Evolutionary conservation across 306 rosid genomes (phyloP).

Genomic region (Prunus kanzakura): DNA sequence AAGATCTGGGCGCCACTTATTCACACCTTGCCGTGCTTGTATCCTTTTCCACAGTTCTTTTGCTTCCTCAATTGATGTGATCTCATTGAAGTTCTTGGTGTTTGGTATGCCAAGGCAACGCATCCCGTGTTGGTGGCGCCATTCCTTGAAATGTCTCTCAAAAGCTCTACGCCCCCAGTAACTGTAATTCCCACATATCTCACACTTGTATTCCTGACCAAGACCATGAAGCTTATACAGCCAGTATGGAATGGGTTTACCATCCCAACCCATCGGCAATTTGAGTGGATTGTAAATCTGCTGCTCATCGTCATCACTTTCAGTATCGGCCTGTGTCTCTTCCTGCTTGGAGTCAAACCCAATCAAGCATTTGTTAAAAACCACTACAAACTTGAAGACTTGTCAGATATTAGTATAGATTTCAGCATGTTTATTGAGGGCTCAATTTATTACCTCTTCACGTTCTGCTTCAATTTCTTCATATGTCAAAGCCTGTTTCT

Average conservation of each 20-base stretch:
- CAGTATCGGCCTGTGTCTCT: slow-evolving; percentile 86
- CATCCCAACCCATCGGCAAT: slow-evolving; percentile 99
- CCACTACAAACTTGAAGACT: background rate
- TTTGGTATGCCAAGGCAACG: slow-evolving; percentile 99
- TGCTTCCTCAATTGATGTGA: slow-evolving; percentile 98
- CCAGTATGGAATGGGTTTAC: slow-evolving; percentile 99
- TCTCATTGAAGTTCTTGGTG: slow-evolving; percentile 94
- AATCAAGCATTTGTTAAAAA: background rate
- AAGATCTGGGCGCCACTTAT: slow-evolving; percentile 97
- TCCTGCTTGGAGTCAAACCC: slow-evolving; percentile 50
- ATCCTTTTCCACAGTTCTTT: slow-evolving; percentile 93
- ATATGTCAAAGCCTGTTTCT: slow-evolving; percentile 93
- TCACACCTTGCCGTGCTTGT: slow-evolving; percentile 84
- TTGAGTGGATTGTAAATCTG: slow-evolving; percentile 98
- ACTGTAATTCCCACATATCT: slow-evolving; percentile 98
- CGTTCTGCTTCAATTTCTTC: slow-evolving; percentile 98
- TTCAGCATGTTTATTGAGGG: background rate
- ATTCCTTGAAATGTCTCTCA: slow-evolving; percentile 96
- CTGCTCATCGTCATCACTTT: slow-evolving; percentile 95
- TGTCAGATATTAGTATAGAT: background rate
- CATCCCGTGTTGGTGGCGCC: slow-evolving; percentile 99
- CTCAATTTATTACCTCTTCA: slow-evolving; percentile 63
- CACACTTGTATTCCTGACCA: slow-evolving; percentile 98
- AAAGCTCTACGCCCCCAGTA: slow-evolving; percentile 99
- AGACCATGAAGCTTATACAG: slow-evolving; percentile 97